Evolutionary conservation across 345 rosid species (phyloP), one percentile per base, ranked within the genome.

Genomic region (Acer yangbiense): DNA sequence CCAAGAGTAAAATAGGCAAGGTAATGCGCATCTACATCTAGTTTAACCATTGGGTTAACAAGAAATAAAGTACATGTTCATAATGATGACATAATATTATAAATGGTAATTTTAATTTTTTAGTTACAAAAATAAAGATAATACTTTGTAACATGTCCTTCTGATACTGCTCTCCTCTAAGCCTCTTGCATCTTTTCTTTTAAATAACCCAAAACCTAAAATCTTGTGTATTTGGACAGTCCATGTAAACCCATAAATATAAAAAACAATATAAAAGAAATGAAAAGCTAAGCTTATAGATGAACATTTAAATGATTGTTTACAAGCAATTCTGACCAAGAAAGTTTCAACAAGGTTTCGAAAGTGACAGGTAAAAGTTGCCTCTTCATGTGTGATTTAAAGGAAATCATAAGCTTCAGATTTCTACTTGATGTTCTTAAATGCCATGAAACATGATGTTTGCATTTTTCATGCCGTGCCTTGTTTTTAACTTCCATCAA

Each of bases 81-180:
- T 52, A 75, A 52, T 50, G 29, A 57, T n/a, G 72, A 71, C 50
- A 10, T 57, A 71, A 58, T 32, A n/a, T 71, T 60, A 54, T 29
- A 71, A 21, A 16, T 23, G 23, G 14, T 25, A 27, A 17, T 71
- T 55, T 35, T 35, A 35, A 4, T 35, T 58, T 60, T 60, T 20
- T 9, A 20, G 20, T 9, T 8, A n/a, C 64, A 60, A 60, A 32
- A 55, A 8, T 57, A 29, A 9, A 71, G 39, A n/a, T 32, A 18
- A 55, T 10, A 60, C 3, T 20, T 20, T 20, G 27, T 54, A 60
- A 9, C 9, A 1, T 20, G 27, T 60, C 12, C 11, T 60, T 2
- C 64, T 11, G 7, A 21, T 20, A 18, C 27, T 1, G 8, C 64
- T 60, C 27, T 60, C 64, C 27, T 60, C 64, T 60, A n/a, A 10